phyloP scores from a whole-genome alignment of 1,139 yeast genomes.

The Eremothecium gossypii region DNA sequence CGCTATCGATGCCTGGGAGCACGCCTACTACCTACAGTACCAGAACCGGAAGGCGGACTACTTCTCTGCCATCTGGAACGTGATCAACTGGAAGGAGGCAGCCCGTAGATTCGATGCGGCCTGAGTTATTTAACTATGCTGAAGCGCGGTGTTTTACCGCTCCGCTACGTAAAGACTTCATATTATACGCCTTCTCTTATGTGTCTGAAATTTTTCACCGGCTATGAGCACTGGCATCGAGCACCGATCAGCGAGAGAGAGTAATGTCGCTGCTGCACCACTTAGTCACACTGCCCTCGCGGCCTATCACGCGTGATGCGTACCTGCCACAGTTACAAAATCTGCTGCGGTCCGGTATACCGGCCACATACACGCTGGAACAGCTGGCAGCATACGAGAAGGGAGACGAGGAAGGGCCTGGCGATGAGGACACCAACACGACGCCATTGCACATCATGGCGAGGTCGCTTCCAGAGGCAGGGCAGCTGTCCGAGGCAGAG shows the following conservation, averaged over 20 bases:
- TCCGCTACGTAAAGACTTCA: neutral
- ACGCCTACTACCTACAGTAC: slow-evolving; percentile 93
- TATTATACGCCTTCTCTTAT: neutral
- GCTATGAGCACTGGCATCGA: neutral
- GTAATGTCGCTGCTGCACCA: slow-evolving; percentile 65
- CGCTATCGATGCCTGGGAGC: slow-evolving; percentile 98
- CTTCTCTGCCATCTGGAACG: slow-evolving; percentile 95
- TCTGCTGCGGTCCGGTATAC: slow-evolving; percentile 54
- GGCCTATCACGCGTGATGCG: slow-evolving; percentile 44
- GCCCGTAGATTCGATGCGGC: slow-evolving; percentile 40
- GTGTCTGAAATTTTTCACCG: neutral
- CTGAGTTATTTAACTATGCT: slow-evolving; percentile 1
- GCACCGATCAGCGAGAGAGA: neutral
- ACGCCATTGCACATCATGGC: slow-evolving; percentile 68
- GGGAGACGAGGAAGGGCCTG: slow-evolving; percentile 34
- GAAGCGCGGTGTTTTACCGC: neutral
- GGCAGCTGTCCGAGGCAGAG: slow-evolving; percentile 38
- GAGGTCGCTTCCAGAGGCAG: slow-evolving; percentile 34
- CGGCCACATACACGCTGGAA: slow-evolving; percentile 74
- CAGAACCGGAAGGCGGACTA: slow-evolving; percentile 90
- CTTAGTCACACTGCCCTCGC: slow-evolving; percentile 44
- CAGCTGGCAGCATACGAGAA: slow-evolving; percentile 55
- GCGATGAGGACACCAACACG: slow-evolving; percentile 45
- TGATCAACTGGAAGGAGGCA: slow-evolving; percentile 94
- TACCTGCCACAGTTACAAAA: slow-evolving; percentile 39